Conservation (phyloP, 1,284 basidiomycete genomes). For the Ustilago sp. region DNA sequence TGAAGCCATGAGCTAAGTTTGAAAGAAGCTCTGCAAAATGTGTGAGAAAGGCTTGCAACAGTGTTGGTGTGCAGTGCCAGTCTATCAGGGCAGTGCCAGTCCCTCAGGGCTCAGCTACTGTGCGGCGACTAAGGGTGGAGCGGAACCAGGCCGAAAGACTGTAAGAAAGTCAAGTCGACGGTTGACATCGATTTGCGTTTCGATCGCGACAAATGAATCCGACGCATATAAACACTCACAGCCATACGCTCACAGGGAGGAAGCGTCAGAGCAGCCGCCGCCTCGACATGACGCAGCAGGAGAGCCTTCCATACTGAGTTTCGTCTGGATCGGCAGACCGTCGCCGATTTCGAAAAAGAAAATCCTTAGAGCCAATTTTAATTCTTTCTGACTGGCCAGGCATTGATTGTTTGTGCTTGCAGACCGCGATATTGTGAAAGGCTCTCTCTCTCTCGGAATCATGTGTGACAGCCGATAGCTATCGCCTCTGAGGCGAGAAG, state of each 20-base stretch:
- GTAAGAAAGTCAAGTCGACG: neutral
- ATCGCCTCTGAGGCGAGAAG: neutral
- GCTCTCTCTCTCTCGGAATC: no score
- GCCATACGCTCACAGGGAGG: neutral
- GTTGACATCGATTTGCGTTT: conserved; percentile 8
- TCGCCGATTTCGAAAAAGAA: neutral
- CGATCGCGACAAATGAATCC: neutral
- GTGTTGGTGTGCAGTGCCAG: no score
- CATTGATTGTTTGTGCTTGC: neutral
- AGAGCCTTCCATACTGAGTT: neutral
- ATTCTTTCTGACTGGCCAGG: neutral
- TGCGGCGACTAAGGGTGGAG: conserved; percentile 4
- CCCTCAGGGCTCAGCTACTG: neutral
- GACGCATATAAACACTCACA: neutral
- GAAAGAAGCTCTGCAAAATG: neutral
- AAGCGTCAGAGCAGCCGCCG: neutral
- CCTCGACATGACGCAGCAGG: neutral
- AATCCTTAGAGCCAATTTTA: neutral
- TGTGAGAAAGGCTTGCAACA: neutral
- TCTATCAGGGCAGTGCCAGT: no score
- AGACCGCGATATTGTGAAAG: neutral
- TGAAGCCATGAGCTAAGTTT: conserved; percentile 9
- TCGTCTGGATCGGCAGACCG: neutral
- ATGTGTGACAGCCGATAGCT: conserved; percentile 4
- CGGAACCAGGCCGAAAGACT: neutral